phyloP scores from a whole-genome alignment of 352 stramenopile genomes.

The Lagenidium sp. region DNA sequence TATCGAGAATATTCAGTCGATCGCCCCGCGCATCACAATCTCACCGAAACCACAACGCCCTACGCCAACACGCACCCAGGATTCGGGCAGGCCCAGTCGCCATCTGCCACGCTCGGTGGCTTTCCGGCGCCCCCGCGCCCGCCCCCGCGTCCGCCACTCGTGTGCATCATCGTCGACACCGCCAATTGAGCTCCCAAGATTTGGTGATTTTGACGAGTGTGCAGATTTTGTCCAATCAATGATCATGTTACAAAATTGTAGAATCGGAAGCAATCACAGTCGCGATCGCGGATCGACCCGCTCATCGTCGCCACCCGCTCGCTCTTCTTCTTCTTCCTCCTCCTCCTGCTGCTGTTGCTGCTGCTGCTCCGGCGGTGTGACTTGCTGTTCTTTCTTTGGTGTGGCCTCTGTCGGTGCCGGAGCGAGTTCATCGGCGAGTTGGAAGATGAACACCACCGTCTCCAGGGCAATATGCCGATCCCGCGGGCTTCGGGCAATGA shows the following conservation, averaged over 20 bases:
- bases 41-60: too few species aligned
- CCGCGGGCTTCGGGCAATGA: constrained; percentile 37
- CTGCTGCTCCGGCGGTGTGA: too few species aligned
- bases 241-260: too few species aligned
- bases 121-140: constrained; percentile 23
- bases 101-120: constrained; percentile 45
- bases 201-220: too few species aligned
- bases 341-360: neutral
- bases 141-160: constrained; percentile 21
- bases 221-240: too few species aligned
- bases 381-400: neutral
- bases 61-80: constrained; percentile 30
- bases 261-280: neutral
- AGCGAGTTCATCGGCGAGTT: constrained; percentile 41
- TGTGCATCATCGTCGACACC: constrained; percentile 14
- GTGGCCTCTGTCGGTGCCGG: constrained; percentile 1
- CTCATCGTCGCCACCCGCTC: neutral
- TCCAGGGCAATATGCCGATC: constrained; percentile 52
- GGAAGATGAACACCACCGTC: constrained; percentile 46
- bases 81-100: constrained; percentile 80
- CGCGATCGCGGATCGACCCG: neutral
- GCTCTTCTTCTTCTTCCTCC: constrained; percentile 1
- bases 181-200: too few species aligned
- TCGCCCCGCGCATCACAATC: too few species aligned
- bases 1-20: neutral